phyloP scores from a whole-genome alignment of 1,284 basidiomycete genomes.

The Tausonia pullulans region DNA sequence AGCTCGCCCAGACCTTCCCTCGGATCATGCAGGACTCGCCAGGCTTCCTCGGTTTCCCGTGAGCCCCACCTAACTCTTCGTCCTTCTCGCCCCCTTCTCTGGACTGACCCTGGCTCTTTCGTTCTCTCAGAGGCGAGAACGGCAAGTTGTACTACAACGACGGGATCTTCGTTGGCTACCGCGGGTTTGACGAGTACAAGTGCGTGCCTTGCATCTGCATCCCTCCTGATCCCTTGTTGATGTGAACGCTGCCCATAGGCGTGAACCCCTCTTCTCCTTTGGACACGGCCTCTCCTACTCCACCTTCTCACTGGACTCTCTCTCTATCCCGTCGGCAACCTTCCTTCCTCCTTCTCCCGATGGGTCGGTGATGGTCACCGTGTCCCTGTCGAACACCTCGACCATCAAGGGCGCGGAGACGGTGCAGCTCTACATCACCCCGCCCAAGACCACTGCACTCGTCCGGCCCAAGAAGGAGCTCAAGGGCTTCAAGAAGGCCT shows the following conservation, averaged over 20 bases:
- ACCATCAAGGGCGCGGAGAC: slow-evolving; percentile 16
- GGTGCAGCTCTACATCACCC: slow-evolving; percentile 23
- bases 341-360: not conserved
- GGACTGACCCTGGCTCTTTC: slow-evolving; percentile 8
- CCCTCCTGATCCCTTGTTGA: not conserved
- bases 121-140: slow-evolving; percentile 22
- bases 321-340: slow-evolving; percentile 6
- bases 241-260: not conserved
- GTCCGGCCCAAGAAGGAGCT: slow-evolving; percentile 36
- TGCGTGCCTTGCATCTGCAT: no score
- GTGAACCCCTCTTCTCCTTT: not conserved
- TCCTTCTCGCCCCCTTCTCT: not conserved
- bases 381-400: not conserved
- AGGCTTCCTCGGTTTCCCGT: slow-evolving; percentile 37
- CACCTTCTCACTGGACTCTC: not conserved
- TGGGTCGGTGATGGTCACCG: not conserved
- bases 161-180: slow-evolving; percentile 10
- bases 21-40: slow-evolving; percentile 24
- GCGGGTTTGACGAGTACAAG: not conserved
- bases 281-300: slow-evolving; percentile 41
- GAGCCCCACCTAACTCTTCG: slow-evolving; percentile 18
- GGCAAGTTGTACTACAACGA: slow-evolving; percentile 19
- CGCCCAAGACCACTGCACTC: slow-evolving; percentile 11
- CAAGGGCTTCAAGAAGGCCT: slow-evolving; percentile 41
- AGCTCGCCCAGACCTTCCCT: slow-evolving; percentile 44